Conservation (phyloP, 2,329 filamentous ascomycete genomes). For the Ophiostoma perfectum region DNA sequence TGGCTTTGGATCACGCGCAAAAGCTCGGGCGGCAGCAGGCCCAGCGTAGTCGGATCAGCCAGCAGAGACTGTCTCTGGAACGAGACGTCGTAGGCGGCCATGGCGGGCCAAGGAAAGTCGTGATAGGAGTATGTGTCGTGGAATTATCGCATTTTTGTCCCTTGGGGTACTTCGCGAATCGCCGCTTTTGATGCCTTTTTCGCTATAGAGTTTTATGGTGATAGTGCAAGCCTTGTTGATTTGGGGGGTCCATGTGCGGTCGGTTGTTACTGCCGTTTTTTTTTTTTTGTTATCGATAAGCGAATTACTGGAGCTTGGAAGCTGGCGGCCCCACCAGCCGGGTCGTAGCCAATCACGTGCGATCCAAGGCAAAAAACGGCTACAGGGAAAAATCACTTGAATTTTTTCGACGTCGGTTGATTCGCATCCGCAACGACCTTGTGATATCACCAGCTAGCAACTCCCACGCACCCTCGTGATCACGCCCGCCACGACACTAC, state of each 20-base stretch:
- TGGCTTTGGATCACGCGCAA: constrained; percentile 58
- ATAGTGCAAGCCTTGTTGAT: constrained; percentile 14
- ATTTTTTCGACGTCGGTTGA: constrained; percentile 22
- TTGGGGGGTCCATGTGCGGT: not conserved
- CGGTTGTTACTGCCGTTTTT: constrained; percentile 16
- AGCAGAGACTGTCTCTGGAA: constrained; percentile 52
- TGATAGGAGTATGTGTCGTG: not conserved
- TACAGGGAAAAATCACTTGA: constrained; percentile 18
- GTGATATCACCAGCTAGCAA: not conserved
- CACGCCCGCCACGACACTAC: not conserved
- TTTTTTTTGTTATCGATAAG: constrained; percentile 24
- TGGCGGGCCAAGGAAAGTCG: constrained; percentile 31
- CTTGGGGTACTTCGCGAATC: not conserved
- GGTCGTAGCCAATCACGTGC: constrained; percentile 16
- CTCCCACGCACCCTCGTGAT: not conserved
- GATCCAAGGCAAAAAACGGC: constrained; percentile 15
- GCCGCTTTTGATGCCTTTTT: constrained; percentile 11
- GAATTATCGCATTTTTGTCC: constrained; percentile 18
- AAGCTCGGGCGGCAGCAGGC: constrained; percentile 64
- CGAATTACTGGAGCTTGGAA: constrained; percentile 10
- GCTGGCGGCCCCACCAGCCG: not conserved
- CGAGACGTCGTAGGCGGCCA: constrained; percentile 53
- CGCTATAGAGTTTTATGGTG: not conserved
- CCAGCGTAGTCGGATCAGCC: constrained; percentile 47
- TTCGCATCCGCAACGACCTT: constrained; percentile 13